Evolutionary conservation across 441 rosid species (phyloP), one percentile per base, ranked within the genome.

Genomic region (Rhodomyrtus psidioides): DNA sequence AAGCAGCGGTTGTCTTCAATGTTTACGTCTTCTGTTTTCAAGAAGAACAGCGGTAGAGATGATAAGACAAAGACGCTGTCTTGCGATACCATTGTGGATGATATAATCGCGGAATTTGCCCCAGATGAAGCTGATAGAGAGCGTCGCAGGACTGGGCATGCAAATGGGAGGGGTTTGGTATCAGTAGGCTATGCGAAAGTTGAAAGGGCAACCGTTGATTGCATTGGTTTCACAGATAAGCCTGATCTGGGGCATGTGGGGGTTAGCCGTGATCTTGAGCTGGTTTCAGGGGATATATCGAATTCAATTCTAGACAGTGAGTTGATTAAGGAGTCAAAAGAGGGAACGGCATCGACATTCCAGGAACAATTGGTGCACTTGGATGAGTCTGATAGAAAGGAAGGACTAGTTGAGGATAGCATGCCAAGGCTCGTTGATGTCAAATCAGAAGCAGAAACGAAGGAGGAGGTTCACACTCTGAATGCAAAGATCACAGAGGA

Each of bases 91-190:
- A 94, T 96, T 83, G 93, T 97, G 27, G 96, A 97, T 79, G 94
- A 94, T 86, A 93, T 94, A 26, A 91, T 97, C 60, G 96, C 97
- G 4, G 96, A 93, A 84, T 94, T 94, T 84, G 97, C 95, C n/a
- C 97, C 98, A 1, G 98, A 95, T 60, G 95, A 95, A 28, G 81
- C 84, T 4, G 99, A 97, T 75, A 92, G 98, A 86, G 94, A 91
- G 89, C 91, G 89, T 76, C 93, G 91, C 70, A 94, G 92, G 87
- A 93, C 93, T 87, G 90, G 89, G 46, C 95, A 92, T 30, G 59
- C 83, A 17, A 83, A 55, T 83, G 84, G 62, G 9, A 89, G 87
- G 84, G 82, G 39, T 83, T 55, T 17, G 4, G 39, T 26, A 12
- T 85, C 76, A 19, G 28, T 76, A 56, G 51, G 55, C 26, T n/a